phyloP scores from a whole-genome alignment of 768 basidiomycete genomes.

The Rhodotorula taiwanensis region DNA sequence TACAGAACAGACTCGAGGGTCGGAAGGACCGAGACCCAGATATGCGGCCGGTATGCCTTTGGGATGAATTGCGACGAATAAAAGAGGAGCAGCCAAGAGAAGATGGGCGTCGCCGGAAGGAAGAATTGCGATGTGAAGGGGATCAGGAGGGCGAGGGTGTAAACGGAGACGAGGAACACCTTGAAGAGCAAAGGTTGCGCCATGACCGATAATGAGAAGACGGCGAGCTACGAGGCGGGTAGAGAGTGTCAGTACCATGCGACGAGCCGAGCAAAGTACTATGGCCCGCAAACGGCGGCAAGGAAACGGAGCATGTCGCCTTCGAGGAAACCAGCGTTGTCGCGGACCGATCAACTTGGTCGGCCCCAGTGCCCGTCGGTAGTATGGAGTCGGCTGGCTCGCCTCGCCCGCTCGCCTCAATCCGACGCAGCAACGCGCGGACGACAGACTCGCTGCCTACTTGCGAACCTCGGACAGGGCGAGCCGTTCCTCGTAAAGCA shows the following conservation, averaged over 20 bases:
- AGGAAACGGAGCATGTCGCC: too few species aligned
- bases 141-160: conserved; percentile 61
- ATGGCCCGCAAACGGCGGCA: too few species aligned
- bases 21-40: conserved; percentile 86
- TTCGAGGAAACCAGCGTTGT: too few species aligned
- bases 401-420: too few species aligned
- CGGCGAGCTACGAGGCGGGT: conserved; percentile 22
- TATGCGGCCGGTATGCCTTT: conserved; percentile 58
- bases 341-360: too few species aligned
- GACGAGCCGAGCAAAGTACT: too few species aligned
- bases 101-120: conserved; percentile 70
- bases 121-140: conserved; percentile 63
- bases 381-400: too few species aligned
- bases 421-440: too few species aligned
- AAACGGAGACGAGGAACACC: conserved; percentile 59
- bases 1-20: conserved; percentile 91
- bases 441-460: too few species aligned
- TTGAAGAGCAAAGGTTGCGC: conserved; percentile 47
- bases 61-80: conserved; percentile 85
- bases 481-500: too few species aligned
- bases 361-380: too few species aligned
- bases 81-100: conserved; percentile 77
- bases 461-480: too few species aligned
- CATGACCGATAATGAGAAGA: conserved; percentile 34
- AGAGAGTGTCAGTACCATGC: not conserved